Evolutionary conservation across 2,329 filamentous ascomycete genomes (phyloP).

Genomic region (Macrophomina pseudophaseolina): DNA sequence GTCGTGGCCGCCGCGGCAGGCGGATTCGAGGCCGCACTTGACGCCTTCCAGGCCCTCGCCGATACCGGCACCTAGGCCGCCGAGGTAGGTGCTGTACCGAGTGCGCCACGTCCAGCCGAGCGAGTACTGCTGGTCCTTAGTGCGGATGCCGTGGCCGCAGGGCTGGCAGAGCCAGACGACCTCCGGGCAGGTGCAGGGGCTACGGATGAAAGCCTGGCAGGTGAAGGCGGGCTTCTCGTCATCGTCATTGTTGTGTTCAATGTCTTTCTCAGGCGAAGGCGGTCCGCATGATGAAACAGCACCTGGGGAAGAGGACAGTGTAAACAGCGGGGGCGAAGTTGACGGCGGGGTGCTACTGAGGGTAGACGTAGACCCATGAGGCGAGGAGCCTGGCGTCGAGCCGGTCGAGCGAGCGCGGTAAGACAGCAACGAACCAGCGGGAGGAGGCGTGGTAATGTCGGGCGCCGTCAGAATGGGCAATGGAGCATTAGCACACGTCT

Average conservation of each 20-base stretch:
- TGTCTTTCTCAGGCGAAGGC: conserved; percentile 15
- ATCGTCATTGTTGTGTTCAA: conserved; percentile 29
- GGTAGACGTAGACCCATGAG: conserved; percentile 33
- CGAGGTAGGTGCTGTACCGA: conserved; percentile 77
- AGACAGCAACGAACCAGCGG: conserved; percentile 30
- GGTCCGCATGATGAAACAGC: background rate
- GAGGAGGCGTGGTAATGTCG: conserved; percentile 30
- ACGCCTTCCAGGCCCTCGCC: conserved; percentile 89
- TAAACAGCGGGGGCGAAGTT: conserved; percentile 15
- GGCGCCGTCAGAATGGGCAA: conserved; percentile 58
- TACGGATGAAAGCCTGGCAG: conserved; percentile 57
- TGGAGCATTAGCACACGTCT: conserved; percentile 73
- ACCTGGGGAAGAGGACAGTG: conserved; percentile 13
- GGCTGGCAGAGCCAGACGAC: conserved; percentile 85
- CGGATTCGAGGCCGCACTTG: conserved; percentile 78
- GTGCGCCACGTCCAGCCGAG: conserved; percentile 88
- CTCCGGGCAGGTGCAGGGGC: conserved; percentile 62
- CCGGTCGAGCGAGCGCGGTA: conserved; percentile 12
- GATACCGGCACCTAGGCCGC: conserved; percentile 83
- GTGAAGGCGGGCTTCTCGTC: conserved; percentile 42
- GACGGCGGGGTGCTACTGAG: conserved; percentile 32
- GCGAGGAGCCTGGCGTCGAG: conserved; percentile 21
- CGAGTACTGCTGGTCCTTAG: conserved; percentile 62
- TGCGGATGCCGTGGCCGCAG: conserved; percentile 74
- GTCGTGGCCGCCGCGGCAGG: conserved; percentile 76